Evolutionary conservation across 2,329 filamentous ascomycete species (phyloP).

Genomic region (Aureobasidium vineae): DNA sequence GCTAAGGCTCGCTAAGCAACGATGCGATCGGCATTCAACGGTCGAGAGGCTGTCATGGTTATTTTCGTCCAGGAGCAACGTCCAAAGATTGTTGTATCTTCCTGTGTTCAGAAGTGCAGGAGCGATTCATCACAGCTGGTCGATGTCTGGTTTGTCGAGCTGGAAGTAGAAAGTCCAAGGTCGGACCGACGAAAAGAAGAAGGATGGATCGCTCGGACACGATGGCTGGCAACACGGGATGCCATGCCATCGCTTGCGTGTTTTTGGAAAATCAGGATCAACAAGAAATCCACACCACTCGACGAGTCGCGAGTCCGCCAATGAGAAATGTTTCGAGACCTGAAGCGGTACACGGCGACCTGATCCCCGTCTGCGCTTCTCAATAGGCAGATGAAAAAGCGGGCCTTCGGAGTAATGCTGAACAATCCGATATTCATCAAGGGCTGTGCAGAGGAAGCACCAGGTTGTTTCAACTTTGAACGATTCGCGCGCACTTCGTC

Average conservation of each 20-base stretch:
- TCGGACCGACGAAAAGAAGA: constrained; percentile 5
- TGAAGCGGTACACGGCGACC: constrained; percentile 3
- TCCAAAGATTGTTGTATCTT: not conserved
- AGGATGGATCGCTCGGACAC: not conserved
- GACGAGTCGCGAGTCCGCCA: not conserved
- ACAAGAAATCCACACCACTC: constrained; percentile 3
- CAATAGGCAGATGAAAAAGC: constrained; percentile 8
- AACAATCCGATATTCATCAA: constrained; percentile 12
- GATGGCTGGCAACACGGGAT: not conserved
- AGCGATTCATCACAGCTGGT: not conserved
- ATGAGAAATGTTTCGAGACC: not conserved
- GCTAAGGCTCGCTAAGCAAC: constrained; percentile 19
- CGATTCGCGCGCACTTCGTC: constrained; percentile 8
- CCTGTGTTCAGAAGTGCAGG: not conserved
- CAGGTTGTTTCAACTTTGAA: constrained; percentile 7
- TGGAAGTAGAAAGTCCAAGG: not conserved
- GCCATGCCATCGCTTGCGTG: not conserved
- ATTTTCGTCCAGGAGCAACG: not conserved
- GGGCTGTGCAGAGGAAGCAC: constrained; percentile 16
- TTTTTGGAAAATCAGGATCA: constrained; percentile 21
- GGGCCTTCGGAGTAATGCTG: constrained; percentile 6
- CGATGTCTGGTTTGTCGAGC: not conserved
- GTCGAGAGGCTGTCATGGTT: not conserved
- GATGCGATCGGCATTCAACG: not conserved
- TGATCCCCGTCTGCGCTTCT: constrained; percentile 1